These are phyloP conservation scores for Cucurbita pepo DNA, from an alignment of 306 rosid species.

Conservation along the genomic window DNA sequence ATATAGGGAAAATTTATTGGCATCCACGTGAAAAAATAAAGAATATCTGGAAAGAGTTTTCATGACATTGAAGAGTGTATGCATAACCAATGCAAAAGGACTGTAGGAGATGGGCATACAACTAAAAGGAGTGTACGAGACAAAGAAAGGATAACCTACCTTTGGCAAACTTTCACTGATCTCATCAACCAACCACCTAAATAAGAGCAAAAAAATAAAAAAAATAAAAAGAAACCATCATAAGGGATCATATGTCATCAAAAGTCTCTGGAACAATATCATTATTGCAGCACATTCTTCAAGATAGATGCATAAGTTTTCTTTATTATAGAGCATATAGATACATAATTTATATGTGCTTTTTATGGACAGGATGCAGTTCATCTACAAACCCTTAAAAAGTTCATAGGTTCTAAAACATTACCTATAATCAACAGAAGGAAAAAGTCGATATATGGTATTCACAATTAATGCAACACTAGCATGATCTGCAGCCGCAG, in stretches of 20 bases:
- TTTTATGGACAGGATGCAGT: background rate
- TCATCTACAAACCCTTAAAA: background rate
- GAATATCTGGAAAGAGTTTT: background rate
- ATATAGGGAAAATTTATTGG: background rate
- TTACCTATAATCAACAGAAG: constrained; percentile 88
- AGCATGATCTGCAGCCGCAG: constrained; percentile 90
- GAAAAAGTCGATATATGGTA: constrained; percentile 56
- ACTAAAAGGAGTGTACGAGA: background rate
- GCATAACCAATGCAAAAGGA: background rate
- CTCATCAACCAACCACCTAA: constrained; percentile 94
- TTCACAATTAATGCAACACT: constrained; percentile 74
- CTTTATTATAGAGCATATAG: background rate
- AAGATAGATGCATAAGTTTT: background rate
- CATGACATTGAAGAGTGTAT: background rate
- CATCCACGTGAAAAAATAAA: background rate
- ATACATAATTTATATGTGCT: background rate
- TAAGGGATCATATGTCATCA: constrained; percentile 2
- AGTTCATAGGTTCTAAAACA: background rate
- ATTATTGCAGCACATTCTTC: background rate
- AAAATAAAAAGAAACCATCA: background rate
- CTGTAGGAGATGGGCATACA: background rate
- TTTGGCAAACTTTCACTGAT: constrained; percentile 74
- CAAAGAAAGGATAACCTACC: constrained; percentile 26
- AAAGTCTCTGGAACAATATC: background rate
- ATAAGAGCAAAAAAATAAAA: background rate